phyloP scores from a whole-genome alignment of 2,329 filamentous ascomycete genomes.

The Aspergillus vadensis region DNA sequence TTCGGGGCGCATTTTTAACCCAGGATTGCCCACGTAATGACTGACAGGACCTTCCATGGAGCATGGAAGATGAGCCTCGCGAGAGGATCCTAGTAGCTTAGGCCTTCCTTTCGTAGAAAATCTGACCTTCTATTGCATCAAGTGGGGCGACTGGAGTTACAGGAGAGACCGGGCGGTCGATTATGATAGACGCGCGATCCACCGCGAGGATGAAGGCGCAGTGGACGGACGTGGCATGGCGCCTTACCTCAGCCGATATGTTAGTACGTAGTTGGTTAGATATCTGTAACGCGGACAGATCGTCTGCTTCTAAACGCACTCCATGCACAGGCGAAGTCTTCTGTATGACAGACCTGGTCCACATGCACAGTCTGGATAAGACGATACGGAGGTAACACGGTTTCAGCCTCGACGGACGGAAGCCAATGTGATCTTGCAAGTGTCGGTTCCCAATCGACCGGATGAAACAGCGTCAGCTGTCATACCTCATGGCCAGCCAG shows the following conservation, averaged over 20 bases:
- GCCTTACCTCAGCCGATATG: background rate
- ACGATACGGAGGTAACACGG: constrained; percentile 5
- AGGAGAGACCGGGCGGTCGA: background rate
- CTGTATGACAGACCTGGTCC: background rate
- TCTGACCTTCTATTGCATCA: background rate
- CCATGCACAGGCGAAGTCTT: background rate
- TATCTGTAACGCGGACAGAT: background rate
- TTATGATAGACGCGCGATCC: background rate
- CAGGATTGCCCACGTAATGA: background rate
- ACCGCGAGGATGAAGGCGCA: background rate
- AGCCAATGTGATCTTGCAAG: background rate
- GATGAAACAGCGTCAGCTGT: constrained; percentile 18
- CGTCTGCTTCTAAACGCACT: background rate
- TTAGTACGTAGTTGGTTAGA: background rate
- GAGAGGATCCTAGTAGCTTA: background rate
- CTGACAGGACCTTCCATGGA: background rate
- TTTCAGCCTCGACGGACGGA: constrained; percentile 9
- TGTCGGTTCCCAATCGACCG: constrained; percentile 13
- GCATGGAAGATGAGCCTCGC: background rate
- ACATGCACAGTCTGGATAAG: background rate
- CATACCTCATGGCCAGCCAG: background rate
- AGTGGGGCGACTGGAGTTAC: background rate
- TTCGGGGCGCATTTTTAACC: background rate
- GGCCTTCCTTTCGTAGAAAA: background rate
- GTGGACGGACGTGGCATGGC: background rate